A percentile compares a stretch with the other conserved stretches of the same genome.
These are phyloP conservation scores for Thermomucor indicae-seudaticae DNA, from an alignment of 371 early-diverging fungal genomes.

Conservation along the genomic window DNA sequence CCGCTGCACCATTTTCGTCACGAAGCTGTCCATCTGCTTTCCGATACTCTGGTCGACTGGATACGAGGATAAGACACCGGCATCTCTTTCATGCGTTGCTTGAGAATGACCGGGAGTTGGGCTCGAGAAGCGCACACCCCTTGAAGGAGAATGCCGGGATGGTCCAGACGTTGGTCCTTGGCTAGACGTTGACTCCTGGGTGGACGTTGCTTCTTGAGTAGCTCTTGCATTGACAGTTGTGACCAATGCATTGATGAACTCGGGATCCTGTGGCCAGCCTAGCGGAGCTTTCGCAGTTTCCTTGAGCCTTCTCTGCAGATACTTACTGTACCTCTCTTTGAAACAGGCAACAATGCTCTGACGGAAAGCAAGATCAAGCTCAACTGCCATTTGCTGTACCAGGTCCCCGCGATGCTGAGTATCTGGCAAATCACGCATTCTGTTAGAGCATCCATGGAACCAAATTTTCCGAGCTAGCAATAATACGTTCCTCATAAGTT, in stretches of 20 bases:
- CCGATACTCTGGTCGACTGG: neutral
- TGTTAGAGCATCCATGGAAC: neutral
- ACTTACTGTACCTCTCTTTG: neutral
- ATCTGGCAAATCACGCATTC: neutral
- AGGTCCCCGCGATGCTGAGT: neutral
- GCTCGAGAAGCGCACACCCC: neutral
- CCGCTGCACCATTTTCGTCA: neutral
- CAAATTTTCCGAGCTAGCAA: constrained; percentile 1
- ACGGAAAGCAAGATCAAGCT: neutral
- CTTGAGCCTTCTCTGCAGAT: neutral
- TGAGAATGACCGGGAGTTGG: neutral
- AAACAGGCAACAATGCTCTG: neutral
- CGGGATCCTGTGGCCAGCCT: neutral
- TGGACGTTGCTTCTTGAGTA: neutral
- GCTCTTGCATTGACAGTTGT: neutral
- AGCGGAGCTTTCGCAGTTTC: neutral
- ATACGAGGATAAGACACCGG: neutral
- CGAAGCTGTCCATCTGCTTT: neutral
- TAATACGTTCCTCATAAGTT: neutral
- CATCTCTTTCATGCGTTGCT: too few relatives aligned
- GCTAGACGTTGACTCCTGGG: too few relatives aligned
- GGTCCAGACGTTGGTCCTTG: too few relatives aligned
- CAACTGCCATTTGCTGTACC: neutral
- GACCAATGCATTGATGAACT: neutral
- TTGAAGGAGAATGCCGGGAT: too few relatives aligned